These are phyloP conservation scores for Mentha longifolia DNA, from an alignment of 257 asterid genomes.

Conservation along the genomic window DNA sequence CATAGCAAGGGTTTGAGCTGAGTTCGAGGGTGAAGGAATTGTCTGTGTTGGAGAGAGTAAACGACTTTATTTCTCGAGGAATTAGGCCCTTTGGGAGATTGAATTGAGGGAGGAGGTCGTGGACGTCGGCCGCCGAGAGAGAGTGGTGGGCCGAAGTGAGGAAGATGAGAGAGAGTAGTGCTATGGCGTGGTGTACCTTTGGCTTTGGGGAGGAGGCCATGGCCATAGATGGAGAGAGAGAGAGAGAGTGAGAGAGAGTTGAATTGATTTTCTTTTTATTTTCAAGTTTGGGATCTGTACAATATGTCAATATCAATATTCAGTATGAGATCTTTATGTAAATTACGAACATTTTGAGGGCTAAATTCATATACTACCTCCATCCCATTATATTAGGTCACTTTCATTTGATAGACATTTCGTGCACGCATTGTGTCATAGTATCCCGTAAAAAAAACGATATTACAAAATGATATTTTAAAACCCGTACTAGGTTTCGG, in stretches of 20 bases:
- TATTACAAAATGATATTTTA: no score
- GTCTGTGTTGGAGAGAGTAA: constrained; percentile 44
- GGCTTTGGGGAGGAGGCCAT: constrained; percentile 38
- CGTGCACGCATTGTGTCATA: neutral
- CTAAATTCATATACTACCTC: neutral
- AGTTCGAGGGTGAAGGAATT: constrained; percentile 49
- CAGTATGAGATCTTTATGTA: neutral
- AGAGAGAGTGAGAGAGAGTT: constrained; percentile 12
- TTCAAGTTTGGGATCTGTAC: neutral
- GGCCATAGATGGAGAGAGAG: constrained; percentile 37
- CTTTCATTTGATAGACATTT: no score
- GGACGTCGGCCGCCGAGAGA: constrained; percentile 39
- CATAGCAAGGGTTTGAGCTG: constrained; percentile 58
- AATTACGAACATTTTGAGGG: neutral
- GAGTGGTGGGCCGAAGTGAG: constrained; percentile 35
- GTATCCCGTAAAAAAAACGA: no score
- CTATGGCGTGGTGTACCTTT: constrained; percentile 17
- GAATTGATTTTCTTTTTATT: neutral
- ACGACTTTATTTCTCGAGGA: constrained; percentile 49
- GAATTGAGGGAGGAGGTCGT: constrained; percentile 51
- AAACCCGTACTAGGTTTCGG: no score
- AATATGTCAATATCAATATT: no score
- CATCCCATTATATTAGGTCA: no score
- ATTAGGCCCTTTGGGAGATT: constrained; percentile 57
- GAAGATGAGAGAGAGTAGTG: constrained; percentile 38